phyloP scores from a whole-genome alignment of 345 rosid genomes.

The Arabis alpina region DNA sequence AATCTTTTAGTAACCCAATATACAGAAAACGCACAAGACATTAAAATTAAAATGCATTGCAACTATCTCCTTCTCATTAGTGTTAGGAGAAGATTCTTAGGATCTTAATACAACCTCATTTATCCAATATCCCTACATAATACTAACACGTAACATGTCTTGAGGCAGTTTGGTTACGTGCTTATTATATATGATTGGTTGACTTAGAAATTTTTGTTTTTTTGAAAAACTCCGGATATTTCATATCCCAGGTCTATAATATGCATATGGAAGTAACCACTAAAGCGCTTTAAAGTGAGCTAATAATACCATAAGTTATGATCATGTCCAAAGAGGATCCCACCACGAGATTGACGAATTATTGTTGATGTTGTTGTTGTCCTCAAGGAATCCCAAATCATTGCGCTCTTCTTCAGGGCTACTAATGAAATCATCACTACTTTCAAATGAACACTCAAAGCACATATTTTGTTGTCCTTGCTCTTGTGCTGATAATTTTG shows the following conservation, averaged over 20 bases:
- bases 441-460: constrained; percentile 41
- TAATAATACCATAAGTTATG: constrained; percentile 40
- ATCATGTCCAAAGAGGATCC: constrained; percentile 78
- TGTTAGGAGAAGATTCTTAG: constrained; percentile 42
- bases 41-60: too few relatives aligned
- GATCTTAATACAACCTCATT: constrained; percentile 38
- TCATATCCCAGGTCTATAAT: constrained; percentile 40
- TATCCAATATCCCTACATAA: constrained; percentile 28
- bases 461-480: constrained; percentile 44
- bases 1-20: too few relatives aligned
- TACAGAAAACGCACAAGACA: too few relatives aligned
- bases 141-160: constrained; percentile 34
- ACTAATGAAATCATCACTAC: constrained; percentile 46
- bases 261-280: constrained; percentile 47
- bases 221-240: constrained; percentile 33
- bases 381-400: constrained; percentile 51
- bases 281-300: constrained; percentile 43
- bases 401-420: constrained; percentile 49
- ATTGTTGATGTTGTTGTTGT: constrained; percentile 32
- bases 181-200: constrained; percentile 40
- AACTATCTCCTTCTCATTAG: constrained; percentile 37
- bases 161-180: constrained; percentile 34
- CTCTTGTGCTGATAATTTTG: constrained; percentile 41
- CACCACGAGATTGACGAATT: constrained; percentile 44
- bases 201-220: too few relatives aligned